Evolutionary conservation across 1,139 yeast genomes (phyloP), one percentile per base, ranked within the genome.

Genomic region (Kodamaea plutei): DNA sequence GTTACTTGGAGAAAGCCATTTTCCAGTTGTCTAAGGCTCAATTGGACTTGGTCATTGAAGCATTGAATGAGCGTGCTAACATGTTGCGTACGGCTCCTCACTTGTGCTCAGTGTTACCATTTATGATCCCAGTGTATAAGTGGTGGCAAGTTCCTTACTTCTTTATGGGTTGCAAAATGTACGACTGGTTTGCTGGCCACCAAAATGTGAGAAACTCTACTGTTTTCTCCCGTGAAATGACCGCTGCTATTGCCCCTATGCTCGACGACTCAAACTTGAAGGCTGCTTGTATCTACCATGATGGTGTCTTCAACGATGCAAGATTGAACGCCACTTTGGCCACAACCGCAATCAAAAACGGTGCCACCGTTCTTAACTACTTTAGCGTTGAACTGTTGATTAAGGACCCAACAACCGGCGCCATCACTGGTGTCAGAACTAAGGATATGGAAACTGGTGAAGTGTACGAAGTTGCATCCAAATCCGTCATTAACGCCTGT

Each of bases 101-200:
- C 58, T 73, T 89, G 48, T 79, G 91, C 42, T 69, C 84, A 38
- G 79, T 91, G 33, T 72, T 89, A 47, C 97, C 97, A 25, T 89
- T 89, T 48, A 79, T 88, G 84, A 87, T 89, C 49, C 97, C 97
- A 14, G 89, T 88, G 40, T 89, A 89, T 69, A 80, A 79, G 53
- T 85, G 88, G 78, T 89, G 96, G 96, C 95, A 88, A 65, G 76
- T 87, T 37, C 97, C 97, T 31, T 89, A 89, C 66, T 88, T 84
- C 66, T 89, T 84, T 66, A 79, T 76, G 29, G 97, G 97, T 39
- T 84, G 93, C 54, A 84, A 88, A 61, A 72, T 84, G 76, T 89
- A 89, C 65, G 97, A 89, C 60, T 66, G 91, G 65, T 82, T 89
- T 54, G 96, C 97, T 23, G 97, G 96, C 30, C 67, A 72, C 43